These are phyloP conservation scores for Podospora didyma DNA, from an alignment of 495 filamentous ascomycete genomes.

Conservation along the genomic window DNA sequence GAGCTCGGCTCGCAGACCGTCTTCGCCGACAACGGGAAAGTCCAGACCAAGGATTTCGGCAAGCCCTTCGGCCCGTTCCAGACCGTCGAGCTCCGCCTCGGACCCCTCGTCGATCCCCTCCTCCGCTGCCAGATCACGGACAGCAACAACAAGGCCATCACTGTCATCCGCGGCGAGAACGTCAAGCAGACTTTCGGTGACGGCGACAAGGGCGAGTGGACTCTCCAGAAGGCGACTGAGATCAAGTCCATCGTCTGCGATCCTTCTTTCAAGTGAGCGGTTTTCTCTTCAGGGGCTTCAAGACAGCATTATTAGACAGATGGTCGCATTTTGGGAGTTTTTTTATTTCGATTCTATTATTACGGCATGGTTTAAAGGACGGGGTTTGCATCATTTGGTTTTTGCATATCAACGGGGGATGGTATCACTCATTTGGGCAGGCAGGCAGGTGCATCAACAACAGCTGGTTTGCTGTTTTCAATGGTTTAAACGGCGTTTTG, in stretches of 20 bases:
- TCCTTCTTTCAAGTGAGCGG: not conserved
- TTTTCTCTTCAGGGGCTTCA: not conserved
- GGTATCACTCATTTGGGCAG: no score
- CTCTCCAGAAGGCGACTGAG: not conserved
- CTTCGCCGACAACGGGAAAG: not conserved
- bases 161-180: not conserved
- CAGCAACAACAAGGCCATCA: not conserved
- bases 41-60: not conserved
- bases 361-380: no score
- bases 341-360: no score
- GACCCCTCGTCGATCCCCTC: not conserved
- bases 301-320: not conserved
- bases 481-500: no score
- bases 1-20: slow-evolving; percentile 2
- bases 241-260: not conserved
- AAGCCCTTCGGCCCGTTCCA: not conserved
- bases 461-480: no score
- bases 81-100: slow-evolving; percentile 2
- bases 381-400: no score
- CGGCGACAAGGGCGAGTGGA: slow-evolving; percentile 3
- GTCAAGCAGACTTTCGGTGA: not conserved
- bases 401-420: no score
- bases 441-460: no score
- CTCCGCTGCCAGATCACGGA: slow-evolving; percentile 4
- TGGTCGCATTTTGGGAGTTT: not conserved